Base-by-base conservation (phyloP, 306 rosid species). In the Acacia acuminata region DNA sequence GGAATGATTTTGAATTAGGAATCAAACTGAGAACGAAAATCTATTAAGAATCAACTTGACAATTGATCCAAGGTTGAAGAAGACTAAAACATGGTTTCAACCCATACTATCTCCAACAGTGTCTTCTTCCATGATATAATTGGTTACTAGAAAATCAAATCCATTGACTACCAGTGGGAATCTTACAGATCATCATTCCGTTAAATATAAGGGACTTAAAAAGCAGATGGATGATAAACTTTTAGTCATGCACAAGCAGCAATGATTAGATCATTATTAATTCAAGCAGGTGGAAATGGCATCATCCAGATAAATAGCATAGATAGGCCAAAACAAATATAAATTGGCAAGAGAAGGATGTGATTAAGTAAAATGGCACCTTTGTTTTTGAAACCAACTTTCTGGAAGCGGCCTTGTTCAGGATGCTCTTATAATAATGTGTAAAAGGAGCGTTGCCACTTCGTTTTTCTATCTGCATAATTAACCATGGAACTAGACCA, bases 391-490 rank as follows among this genome's bases (percentile, higher is more conserved):
- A 67, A 79, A 86, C 55, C 77, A 71, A 60, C 80, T 86, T 86
- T 89, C 97, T 90, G 27, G 96, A 87, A 60, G 87, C 86, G 80
- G 98, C 98, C 85, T 89, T 94, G 84, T 82, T 87, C 81, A 79
- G 85, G 76, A 92, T 89, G 96, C 94, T 91, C 86, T 90, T 92
- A 85, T 92, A 96, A 82, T 94, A 89, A 71, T 90, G 96, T 22
- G 86, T 84, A 85, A 94, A 96, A 0, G 97, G 87, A 80, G 84
- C 72, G 64, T 72, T 88, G 55, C 89, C 82, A 47, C 45, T 87
- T 40, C 84, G 91, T 83, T 89, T 94, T 68, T 92, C 99, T 36
- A 80, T 86, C 98, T 94, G 94, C 83, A 86, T 45, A 73, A 80
- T 53, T 30, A 81, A 82, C 66, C 79, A 58, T 63, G 75, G 15